phyloP scores from a whole-genome alignment of 352 stramenopile species.

The Saprolegnia parasitica region DNA sequence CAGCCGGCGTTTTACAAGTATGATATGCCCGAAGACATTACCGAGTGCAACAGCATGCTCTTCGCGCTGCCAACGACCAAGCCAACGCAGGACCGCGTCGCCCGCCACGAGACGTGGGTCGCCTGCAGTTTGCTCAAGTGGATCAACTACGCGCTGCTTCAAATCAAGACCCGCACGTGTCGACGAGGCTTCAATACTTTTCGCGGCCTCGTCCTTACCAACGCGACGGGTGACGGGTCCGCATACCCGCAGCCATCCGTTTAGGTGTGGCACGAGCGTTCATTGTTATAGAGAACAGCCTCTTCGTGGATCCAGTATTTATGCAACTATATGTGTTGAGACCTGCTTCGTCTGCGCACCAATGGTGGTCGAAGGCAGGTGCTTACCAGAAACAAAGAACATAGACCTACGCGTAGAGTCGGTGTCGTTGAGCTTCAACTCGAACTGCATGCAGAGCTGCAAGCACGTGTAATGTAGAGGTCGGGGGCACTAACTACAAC shows the following conservation, averaged over 20 bases:
- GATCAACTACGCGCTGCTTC: slow-evolving; percentile 41
- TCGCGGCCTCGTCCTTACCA: slow-evolving; percentile 25
- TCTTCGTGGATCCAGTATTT: too few species aligned
- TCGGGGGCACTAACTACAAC: background rate
- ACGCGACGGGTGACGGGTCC: too few species aligned
- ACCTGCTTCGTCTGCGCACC: too few species aligned
- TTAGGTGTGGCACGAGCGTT: too few species aligned
- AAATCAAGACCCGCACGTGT: slow-evolving; percentile 44
- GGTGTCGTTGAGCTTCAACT: background rate
- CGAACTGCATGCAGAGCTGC: background rate
- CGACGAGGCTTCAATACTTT: slow-evolving; percentile 44
- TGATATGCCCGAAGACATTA: slow-evolving; percentile 39
- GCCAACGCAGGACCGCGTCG: background rate
- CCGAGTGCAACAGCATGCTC: slow-evolving; percentile 40
- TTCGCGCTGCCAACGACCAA: slow-evolving; percentile 35
- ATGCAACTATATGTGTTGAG: too few species aligned
- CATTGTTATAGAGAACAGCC: too few species aligned
- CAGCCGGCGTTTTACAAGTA: slow-evolving; percentile 50
- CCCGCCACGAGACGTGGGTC: slow-evolving; percentile 37
- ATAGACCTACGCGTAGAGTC: background rate
- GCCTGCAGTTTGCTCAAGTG: slow-evolving; percentile 38
- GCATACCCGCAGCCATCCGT: too few species aligned
- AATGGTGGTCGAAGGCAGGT: too few species aligned
- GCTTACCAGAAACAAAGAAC: too few species aligned
- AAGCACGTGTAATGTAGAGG: background rate